Conservation (phyloP, 2,329 filamentous ascomycete species). For the Claviceps purpurea region DNA sequence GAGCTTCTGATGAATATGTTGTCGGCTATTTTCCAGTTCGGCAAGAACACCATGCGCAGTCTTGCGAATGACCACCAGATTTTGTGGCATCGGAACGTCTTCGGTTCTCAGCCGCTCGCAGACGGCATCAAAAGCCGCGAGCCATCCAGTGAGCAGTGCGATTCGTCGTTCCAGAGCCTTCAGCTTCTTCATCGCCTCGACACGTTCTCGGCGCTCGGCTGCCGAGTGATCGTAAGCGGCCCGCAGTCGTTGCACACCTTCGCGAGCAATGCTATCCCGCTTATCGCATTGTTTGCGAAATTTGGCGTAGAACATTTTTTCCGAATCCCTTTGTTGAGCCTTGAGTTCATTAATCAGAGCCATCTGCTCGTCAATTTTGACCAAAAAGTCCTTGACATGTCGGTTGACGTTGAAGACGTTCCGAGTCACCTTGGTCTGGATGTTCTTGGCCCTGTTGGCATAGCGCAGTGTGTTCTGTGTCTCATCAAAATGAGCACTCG, state of each 20-base stretch:
- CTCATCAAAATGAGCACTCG: conserved; percentile 93
- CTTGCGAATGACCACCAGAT: conserved; percentile 64
- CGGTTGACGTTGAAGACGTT: conserved; percentile 99
- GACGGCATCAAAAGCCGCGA: conserved; percentile 76
- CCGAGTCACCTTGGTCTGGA: conserved; percentile 97
- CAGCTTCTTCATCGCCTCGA: conserved; percentile 67
- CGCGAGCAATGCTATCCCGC: conserved; percentile 58
- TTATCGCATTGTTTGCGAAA: conserved; percentile 87
- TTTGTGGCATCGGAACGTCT: conserved; percentile 48
- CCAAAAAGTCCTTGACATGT: conserved; percentile 96
- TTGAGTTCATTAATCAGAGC: conserved; percentile 92
- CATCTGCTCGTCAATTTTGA: conserved; percentile 98
- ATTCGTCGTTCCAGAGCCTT: conserved; percentile 77
- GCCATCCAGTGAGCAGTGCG: conserved; percentile 76
- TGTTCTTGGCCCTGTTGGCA: conserved; percentile 96
- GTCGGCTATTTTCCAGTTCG: conserved; percentile 79
- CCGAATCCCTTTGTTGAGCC: conserved; percentile 80
- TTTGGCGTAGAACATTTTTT: conserved; percentile 69
- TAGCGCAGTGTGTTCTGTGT: conserved; percentile 97
- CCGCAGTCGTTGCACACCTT: conserved; percentile 69
- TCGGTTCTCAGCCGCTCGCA: conserved; percentile 45
- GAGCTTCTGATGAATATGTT: conserved; percentile 78
- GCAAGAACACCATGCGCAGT: conserved; percentile 77
- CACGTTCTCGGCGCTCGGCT: conserved; percentile 64
- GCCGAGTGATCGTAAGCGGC: conserved; percentile 71